Evolutionary conservation across 345 rosid species (phyloP), one percentile per base, ranked within the genome.

Genomic region (Lumnitzera racemosa): DNA sequence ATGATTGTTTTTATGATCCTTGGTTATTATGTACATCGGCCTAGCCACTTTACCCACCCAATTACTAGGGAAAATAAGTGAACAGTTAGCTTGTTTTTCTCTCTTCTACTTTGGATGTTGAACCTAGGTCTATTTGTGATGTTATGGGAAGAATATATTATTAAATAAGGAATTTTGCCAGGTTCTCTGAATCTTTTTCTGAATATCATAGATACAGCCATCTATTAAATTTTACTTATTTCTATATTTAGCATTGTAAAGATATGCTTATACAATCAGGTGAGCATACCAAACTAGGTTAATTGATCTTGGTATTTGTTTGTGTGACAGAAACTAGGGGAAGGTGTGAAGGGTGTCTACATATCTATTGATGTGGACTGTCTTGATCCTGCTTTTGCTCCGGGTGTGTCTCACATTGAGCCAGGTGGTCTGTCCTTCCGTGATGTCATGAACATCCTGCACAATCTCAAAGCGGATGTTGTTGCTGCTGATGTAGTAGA

Each of bases 301-400:
- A 4, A 36, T 36, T 36, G 43, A 36, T 7, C 43, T 9, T 36
- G 43, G 41, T 49, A 13, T 48, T 3, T 16, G 13, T 24, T 64
- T 4, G 57, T 61, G 66, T n/a, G 61, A 62, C 88, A 94, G 97
- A 86, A 94, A 88, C 80, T 94, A 24, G 99, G 99, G 48, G 96
- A 88, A 74, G 96, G 99, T 53, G 96, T 81, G 67, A 90, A 86
- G 65, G 99, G 99, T 3, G 97, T 94, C 20, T 90, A 94, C 66
- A 75, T 94, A 55, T 94, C 97, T 0, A 57, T 94, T 9, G 97
- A 94, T 31, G 91, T 94, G 69, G 96, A 94, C 78, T 83, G 96
- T 73, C 96, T 94, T 2, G 99, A 94, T 72, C 99, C 99, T 3
- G 97, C 97, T 20, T 94, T 94, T 63, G 97, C 99, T 48, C 99